These are phyloP conservation scores for Fusarium verrucosum DNA, from an alignment of 2,329 filamentous ascomycete genomes.

Conservation along the genomic window DNA sequence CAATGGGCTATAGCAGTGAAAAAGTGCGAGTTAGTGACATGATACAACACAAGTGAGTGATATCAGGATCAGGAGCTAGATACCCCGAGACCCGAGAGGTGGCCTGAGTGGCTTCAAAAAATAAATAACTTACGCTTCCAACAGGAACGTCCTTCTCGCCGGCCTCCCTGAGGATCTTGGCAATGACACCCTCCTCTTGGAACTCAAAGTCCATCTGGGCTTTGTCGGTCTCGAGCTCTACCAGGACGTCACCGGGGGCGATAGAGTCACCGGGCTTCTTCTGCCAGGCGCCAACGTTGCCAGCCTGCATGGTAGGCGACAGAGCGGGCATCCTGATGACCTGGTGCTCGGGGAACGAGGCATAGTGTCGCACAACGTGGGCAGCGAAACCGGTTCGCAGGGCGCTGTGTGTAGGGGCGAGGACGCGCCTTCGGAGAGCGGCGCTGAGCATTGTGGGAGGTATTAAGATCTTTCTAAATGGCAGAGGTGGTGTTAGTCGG, in stretches of 20 bases:
- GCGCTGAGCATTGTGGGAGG: conserved; percentile 66
- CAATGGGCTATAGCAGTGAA: conserved; percentile 77
- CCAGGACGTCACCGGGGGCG: conserved; percentile 90
- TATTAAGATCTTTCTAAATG: conserved; percentile 46
- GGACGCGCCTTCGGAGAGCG: conserved; percentile 69
- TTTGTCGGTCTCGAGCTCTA: conserved; percentile 99
- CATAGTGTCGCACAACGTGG: conserved; percentile 72
- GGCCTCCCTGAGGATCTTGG: conserved; percentile 91
- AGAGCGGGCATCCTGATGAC: conserved; percentile 98
- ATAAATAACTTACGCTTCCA: conserved; percentile 78
- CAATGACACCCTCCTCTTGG: conserved; percentile 95
- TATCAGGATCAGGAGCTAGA: conserved; percentile 19
- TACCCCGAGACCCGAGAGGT: conserved; percentile 29
- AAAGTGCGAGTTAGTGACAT: conserved; percentile 22
- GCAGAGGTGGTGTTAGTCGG: conserved; percentile 32
- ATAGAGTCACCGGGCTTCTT: conserved; percentile 94
- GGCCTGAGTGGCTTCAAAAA: conserved; percentile 17
- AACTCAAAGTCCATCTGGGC: conserved; percentile 99
- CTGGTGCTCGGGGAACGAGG: conserved; percentile 91
- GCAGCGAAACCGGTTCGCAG: conserved; percentile 62
- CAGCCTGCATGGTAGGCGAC: conserved; percentile 96
- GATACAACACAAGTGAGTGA: neutral
- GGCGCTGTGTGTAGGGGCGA: conserved; percentile 60
- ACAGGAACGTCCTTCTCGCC: conserved; percentile 95
- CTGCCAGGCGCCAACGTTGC: conserved; percentile 97